phyloP scores from a whole-genome alignment of 179 eudicot species.

The Drosera spatulata region DNA sequence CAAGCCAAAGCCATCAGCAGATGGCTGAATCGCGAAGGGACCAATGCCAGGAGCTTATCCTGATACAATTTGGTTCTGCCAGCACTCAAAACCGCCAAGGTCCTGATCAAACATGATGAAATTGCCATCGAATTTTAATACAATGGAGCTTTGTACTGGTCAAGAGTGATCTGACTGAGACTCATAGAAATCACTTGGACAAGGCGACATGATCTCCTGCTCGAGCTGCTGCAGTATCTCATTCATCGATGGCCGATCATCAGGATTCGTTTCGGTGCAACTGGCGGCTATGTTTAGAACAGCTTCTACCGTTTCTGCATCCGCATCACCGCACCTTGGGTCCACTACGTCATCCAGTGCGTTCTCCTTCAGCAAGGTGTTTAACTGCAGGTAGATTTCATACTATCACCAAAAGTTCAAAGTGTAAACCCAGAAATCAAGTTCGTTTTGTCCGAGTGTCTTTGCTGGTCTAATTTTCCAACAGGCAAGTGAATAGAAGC shows the following conservation, averaged over 20 bases:
- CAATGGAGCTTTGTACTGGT: background rate
- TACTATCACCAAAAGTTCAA: too few species aligned
- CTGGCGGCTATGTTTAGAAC: conserved; percentile 52
- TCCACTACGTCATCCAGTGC: conserved; percentile 62
- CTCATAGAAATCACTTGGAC: conserved; percentile 75
- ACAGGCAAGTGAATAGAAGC: background rate
- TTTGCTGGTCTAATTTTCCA: background rate
- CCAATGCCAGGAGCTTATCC: too few species aligned
- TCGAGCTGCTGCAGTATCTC: conserved; percentile 75
- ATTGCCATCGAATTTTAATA: too few species aligned
- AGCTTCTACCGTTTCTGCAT: conserved; percentile 71
- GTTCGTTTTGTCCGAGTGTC: too few species aligned
- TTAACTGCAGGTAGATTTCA: conserved; percentile 39
- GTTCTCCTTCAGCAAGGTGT: conserved; percentile 43
- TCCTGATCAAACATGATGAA: too few species aligned
- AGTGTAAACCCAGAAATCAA: too few species aligned
- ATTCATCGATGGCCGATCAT: conserved; percentile 67
- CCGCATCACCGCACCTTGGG: conserved; percentile 53
- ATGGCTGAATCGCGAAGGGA: too few species aligned
- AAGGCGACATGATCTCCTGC: conserved; percentile 88
- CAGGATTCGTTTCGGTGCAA: conserved; percentile 73
- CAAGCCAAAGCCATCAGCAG: too few species aligned
- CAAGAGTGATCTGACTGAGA: conserved; percentile 17
- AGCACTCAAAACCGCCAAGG: too few species aligned
- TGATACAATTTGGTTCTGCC: too few species aligned